Evolutionary conservation across 768 basidiomycete genomes (phyloP).

Genomic region (Russula vinacea): DNA sequence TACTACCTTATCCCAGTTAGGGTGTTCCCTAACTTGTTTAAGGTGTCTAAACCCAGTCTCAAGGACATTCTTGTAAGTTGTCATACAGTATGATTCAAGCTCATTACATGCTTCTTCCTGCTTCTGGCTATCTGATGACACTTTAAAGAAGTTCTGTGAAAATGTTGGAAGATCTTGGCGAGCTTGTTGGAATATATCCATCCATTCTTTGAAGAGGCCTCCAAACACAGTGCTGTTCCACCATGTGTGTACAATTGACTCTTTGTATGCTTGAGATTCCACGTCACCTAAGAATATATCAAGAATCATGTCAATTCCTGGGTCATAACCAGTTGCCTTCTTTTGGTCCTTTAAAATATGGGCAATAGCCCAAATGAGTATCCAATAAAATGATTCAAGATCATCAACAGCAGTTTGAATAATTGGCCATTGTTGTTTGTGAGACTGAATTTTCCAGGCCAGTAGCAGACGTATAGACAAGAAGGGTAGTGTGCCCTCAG

Average conservation of each 20-base stretch:
- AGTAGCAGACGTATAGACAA: not conserved
- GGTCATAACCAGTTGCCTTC: not conserved
- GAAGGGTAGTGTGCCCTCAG: constrained; percentile 5
- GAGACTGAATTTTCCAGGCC: not conserved
- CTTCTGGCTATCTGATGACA: not conserved
- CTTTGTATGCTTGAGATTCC: accelerated
- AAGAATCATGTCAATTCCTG: not conserved
- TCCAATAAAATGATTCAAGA: constrained; percentile 1
- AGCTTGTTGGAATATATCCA: not conserved
- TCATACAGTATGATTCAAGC: not conserved
- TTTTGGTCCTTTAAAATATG: not conserved
- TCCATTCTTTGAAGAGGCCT: not conserved
- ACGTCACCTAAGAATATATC: not conserved
- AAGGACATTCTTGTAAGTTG: not conserved
- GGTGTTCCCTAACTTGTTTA: not conserved
- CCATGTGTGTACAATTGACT: too few relatives aligned
- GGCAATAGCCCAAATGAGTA: not conserved
- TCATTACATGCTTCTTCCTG: not conserved
- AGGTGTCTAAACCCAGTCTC: not conserved
- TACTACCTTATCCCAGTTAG: not conserved
- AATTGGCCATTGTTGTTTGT: too few relatives aligned
- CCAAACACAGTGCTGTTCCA: not conserved
- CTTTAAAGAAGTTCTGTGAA: too few relatives aligned
- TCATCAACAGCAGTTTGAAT: constrained; percentile 1
- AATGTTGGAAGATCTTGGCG: not conserved